These are phyloP conservation scores for Leccinum olivaceopallidum DNA, from an alignment of 768 basidiomycete species.

Conservation along the genomic window DNA sequence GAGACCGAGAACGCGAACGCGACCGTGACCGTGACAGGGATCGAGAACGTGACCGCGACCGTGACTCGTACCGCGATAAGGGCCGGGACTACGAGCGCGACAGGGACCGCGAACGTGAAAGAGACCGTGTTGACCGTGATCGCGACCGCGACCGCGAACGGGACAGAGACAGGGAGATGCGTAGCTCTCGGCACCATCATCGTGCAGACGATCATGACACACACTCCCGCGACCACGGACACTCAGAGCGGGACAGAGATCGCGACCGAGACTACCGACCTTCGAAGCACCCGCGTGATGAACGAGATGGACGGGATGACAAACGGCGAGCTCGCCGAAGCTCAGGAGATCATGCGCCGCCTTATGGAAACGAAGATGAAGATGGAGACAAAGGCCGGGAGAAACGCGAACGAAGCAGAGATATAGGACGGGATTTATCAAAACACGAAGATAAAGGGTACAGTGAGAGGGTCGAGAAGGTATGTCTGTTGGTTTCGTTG, in stretches of 20 bases:
- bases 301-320: constrained; percentile 55
- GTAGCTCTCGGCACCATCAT: constrained; percentile 35
- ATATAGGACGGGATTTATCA: constrained; percentile 34
- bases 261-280: constrained; percentile 43
- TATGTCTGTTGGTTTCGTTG: constrained; percentile 27
- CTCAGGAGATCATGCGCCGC: constrained; percentile 41
- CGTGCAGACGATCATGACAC: constrained; percentile 36
- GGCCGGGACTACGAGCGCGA: constrained; percentile 41
- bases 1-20: constrained; percentile 23
- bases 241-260: constrained; percentile 37
- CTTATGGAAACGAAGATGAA: constrained; percentile 43
- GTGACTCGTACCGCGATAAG: constrained; percentile 31
- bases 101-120: constrained; percentile 42
- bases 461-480: constrained; percentile 69
- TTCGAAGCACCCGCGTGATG: constrained; percentile 53
- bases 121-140: constrained; percentile 43
- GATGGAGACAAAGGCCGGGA: constrained; percentile 29
- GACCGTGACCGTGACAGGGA: constrained; percentile 34
- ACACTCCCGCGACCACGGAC: constrained; percentile 36
- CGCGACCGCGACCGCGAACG: constrained; percentile 42
- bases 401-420: constrained; percentile 51
- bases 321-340: constrained; percentile 43
- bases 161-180: constrained; percentile 44
- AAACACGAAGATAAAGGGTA: constrained; percentile 47
- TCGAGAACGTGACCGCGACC: constrained; percentile 22